These are phyloP conservation scores for Lentinula detonsa DNA, from an alignment of 768 basidiomycete species.

Conservation along the genomic window DNA sequence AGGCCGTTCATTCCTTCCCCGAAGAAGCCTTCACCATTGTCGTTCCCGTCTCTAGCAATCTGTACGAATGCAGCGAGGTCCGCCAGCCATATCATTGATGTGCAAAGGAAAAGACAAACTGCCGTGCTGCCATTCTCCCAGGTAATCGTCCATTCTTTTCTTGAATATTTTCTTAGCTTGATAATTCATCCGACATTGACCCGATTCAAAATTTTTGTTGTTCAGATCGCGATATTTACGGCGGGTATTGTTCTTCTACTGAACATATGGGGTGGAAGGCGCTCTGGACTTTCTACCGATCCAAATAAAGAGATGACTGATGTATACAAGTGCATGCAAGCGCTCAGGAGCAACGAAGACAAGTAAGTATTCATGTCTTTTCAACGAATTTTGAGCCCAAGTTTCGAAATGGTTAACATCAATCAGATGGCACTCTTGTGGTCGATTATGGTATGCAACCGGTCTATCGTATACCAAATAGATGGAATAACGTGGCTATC, in stretches of 20 bases:
- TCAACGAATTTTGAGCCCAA: neutral
- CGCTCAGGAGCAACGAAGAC: slow-evolving; percentile 17
- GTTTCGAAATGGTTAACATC: neutral
- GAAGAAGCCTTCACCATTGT: slow-evolving; percentile 23
- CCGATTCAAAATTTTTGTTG: neutral
- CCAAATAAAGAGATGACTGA: slow-evolving; percentile 32
- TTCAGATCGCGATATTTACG: slow-evolving; percentile 15
- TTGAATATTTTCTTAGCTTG: neutral
- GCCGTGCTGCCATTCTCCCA: slow-evolving; percentile 8
- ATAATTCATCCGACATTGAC: neutral
- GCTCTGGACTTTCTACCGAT: slow-evolving; percentile 23
- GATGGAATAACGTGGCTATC: neutral
- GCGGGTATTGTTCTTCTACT: slow-evolving; percentile 39
- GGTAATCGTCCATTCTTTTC: slow-evolving; percentile 7
- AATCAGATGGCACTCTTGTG: slow-evolving; percentile 13
- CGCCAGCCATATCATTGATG: slow-evolving; percentile 53
- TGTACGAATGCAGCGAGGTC: slow-evolving; percentile 69
- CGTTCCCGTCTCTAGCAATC: slow-evolving; percentile 56
- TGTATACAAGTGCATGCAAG: slow-evolving; percentile 35
- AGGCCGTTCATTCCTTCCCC: slow-evolving; percentile 61
- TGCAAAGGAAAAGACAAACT: slow-evolving; percentile 13
- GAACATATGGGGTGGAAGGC: slow-evolving; percentile 39
- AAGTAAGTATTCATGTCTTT: slow-evolving; percentile 7
- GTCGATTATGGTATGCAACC: slow-evolving; percentile 10
- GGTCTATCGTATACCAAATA: neutral